These are phyloP conservation scores for Leptographium wingfieldii DNA, from an alignment of 2,329 filamentous ascomycete species.

Conservation along the genomic window DNA sequence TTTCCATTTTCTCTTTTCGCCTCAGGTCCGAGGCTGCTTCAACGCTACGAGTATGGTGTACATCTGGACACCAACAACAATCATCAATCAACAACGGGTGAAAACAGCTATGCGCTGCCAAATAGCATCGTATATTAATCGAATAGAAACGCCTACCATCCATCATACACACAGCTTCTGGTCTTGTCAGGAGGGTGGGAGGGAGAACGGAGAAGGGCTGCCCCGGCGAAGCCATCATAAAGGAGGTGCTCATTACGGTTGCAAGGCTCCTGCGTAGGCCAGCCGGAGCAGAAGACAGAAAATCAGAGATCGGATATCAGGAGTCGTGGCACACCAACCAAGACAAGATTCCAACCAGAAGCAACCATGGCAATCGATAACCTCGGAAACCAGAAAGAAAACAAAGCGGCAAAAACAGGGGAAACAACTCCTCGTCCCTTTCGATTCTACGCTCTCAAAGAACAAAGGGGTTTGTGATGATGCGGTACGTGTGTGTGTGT, in stretches of 20 bases:
- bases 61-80: no score
- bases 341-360: neutral
- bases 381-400: neutral
- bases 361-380: neutral
- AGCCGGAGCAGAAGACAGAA: neutral
- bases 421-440: conserved; percentile 5
- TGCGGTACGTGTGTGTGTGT: neutral
- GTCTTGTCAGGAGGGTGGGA: neutral
- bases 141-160: conserved; percentile 12
- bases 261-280: neutral
- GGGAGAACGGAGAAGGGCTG: neutral
- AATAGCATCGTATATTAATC: conserved; percentile 6
- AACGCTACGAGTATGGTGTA: no score
- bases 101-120: neutral
- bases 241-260: neutral
- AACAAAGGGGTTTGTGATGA: neutral
- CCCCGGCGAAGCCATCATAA: neutral
- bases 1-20: neutral
- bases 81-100: neutral
- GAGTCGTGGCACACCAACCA: neutral
- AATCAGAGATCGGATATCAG: neutral
- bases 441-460: neutral
- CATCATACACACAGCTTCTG: conserved; percentile 13
- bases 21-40: neutral
- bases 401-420: neutral